phyloP scores from a whole-genome alignment of 345 rosid genomes.

The Pistacia atlantica region DNA sequence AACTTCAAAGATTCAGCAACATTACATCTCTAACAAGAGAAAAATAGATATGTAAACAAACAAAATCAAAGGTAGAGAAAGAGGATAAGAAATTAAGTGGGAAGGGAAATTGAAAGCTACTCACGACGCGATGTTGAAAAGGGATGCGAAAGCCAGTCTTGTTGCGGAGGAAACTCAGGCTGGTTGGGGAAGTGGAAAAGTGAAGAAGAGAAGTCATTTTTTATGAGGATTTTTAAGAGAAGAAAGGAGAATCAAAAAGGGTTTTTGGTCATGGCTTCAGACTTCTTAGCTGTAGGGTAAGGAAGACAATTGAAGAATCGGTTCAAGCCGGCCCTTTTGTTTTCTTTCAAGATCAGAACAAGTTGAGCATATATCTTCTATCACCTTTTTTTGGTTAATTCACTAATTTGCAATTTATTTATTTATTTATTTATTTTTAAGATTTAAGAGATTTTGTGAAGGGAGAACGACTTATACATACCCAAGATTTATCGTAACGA shows the following conservation, averaged over 20 bases:
- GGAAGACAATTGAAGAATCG: no score
- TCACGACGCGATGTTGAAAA: slow-evolving; percentile 37
- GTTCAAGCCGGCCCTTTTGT: no score
- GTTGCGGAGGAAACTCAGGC: slow-evolving; percentile 11
- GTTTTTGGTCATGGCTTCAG: not conserved
- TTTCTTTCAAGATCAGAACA: no score
- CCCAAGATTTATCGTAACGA: no score
- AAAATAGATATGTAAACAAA: not conserved
- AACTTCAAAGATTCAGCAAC: slow-evolving; percentile 64
- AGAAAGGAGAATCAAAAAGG: no score
- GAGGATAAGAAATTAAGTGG: not conserved
- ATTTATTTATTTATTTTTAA: no score
- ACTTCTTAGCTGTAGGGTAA: no score
- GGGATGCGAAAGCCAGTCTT: slow-evolving; percentile 23
- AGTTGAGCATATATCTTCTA: no score
- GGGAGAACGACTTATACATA: no score
- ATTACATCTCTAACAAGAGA: slow-evolving; percentile 51
- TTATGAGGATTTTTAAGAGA: not conserved
- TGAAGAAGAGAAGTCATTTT: slow-evolving; percentile 39
- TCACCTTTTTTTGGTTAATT: no score
- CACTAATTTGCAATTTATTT: no score
- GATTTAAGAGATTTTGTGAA: no score
- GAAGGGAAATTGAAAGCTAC: not conserved
- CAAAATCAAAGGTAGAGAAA: not conserved
- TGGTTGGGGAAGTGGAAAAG: slow-evolving; percentile 19